Conservation (phyloP, 768 basidiomycete species). For the Mrakia blollopis region DNA sequence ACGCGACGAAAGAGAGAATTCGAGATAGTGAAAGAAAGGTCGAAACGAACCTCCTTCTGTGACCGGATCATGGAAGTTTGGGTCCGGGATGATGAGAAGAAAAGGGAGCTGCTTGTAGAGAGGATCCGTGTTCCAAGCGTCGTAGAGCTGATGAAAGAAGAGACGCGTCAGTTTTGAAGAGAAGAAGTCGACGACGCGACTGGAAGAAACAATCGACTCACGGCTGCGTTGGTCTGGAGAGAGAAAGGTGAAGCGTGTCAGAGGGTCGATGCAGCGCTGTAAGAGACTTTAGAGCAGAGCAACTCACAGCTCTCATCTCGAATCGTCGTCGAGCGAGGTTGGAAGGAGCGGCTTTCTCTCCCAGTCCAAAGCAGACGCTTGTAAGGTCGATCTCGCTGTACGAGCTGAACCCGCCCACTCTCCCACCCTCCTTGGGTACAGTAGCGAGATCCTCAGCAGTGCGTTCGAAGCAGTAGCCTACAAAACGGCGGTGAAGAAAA, state of each 20-base stretch:
- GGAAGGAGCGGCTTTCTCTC: conserved; percentile 26
- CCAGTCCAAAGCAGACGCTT: conserved; percentile 11
- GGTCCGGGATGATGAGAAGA: conserved; percentile 37
- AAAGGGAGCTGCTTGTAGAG: conserved; percentile 45
- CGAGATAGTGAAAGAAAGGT: neutral
- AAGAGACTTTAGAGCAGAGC: neutral
- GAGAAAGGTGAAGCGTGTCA: neutral
- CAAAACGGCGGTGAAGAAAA: neutral
- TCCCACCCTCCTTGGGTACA: neutral
- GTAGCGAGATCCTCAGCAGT: neutral
- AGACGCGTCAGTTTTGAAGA: neutral
- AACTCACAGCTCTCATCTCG: conserved; percentile 11
- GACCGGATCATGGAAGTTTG: conserved; percentile 22
- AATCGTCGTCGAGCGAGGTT: conserved; percentile 5
- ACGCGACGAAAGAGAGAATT: conserved; percentile 28
- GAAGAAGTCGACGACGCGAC: neutral
- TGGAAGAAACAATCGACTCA: neutral
- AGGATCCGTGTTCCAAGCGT: conserved; percentile 7
- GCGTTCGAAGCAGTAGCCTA: neutral
- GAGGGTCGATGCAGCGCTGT: neutral
- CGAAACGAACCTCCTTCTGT: conserved; percentile 27
- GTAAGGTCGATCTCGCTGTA: neutral
- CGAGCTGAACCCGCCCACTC: conserved; percentile 13
- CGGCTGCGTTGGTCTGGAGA: conserved; percentile 12
- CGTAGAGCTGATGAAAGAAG: neutral